Percentiles rank a stretch among this genome's conserved stretches.
phyloP scores from a whole-genome alignment of 73 alveolate genomes.

The Blepharisma japonicum region DNA sequence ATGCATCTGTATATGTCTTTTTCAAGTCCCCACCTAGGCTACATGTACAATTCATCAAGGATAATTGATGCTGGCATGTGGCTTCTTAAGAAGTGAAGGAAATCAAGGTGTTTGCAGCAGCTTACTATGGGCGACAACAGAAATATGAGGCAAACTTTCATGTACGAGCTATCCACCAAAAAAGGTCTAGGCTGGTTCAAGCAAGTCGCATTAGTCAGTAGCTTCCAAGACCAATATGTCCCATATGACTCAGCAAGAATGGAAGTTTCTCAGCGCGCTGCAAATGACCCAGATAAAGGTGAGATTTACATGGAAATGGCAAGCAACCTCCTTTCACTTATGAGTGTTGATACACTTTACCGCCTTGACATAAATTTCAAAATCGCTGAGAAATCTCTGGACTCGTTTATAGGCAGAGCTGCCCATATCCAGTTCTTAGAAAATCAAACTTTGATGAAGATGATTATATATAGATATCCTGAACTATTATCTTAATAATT shows the following conservation, averaged over 20 bases:
- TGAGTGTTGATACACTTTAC: conserved; percentile 69
- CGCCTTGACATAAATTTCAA: conserved; percentile 94
- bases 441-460: conserved; percentile 87
- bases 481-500: conserved; percentile 69
- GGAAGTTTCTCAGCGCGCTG: conserved; percentile 36
- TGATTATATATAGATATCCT: conserved; percentile 74
- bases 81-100: conserved; percentile 97
- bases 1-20: conserved; percentile 91
- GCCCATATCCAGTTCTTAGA: conserved; percentile 99
- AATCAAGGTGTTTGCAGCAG: conserved; percentile 88
- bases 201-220: conserved; percentile 84
- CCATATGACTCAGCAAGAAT: conserved; percentile 97
- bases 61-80: conserved; percentile 93
- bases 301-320: conserved; percentile 81
- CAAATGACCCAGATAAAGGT: conserved; percentile 56
- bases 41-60: conserved; percentile 74
- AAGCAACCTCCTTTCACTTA: conserved; percentile 63
- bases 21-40: conserved; percentile 98
- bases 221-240: conserved; percentile 92
- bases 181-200: conserved; percentile 90
- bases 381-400: conserved; percentile 76
- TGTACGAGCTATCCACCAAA: conserved; percentile 66
- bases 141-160: conserved; percentile 65
- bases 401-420: conserved; percentile 99
- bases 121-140: conserved; percentile 87